Evolutionary conservation across 192 early-diverging fungal genomes (phyloP).

Genomic region (Backusella macrospora): DNA sequence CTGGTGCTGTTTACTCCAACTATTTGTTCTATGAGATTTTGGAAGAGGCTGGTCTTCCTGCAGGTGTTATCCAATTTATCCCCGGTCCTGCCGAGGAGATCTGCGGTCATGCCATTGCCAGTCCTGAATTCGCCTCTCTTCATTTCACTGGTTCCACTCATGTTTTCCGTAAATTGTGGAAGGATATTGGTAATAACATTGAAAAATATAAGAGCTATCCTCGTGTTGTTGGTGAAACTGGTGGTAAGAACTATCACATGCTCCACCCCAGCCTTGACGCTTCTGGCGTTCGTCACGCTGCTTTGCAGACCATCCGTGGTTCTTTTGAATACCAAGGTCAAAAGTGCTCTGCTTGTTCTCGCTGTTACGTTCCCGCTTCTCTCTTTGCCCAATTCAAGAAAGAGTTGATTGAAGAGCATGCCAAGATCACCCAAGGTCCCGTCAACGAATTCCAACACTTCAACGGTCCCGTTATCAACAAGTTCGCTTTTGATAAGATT

Average conservation of each 20-base stretch:
- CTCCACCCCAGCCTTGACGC: constrained; percentile 69
- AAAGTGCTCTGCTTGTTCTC: constrained; percentile 97
- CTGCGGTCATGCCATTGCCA: constrained; percentile 76
- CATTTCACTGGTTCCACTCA: constrained; percentile 95
- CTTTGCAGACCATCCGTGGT: constrained; percentile 87
- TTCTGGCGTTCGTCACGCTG: constrained; percentile 78
- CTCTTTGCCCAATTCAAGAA: constrained; percentile 77
- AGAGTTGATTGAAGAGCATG: constrained; percentile 64
- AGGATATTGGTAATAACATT: constrained; percentile 89
- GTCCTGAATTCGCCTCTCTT: constrained; percentile 93
- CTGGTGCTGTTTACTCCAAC: constrained; percentile 85
- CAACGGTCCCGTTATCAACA: constrained; percentile 89
- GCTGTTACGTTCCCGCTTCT: constrained; percentile 86
- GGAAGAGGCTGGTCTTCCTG: constrained; percentile 94
- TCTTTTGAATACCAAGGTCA: constrained; percentile 98
- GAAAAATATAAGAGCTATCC: constrained; percentile 91
- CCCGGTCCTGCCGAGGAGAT: constrained; percentile 88
- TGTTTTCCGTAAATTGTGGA: constrained; percentile 95
- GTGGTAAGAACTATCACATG: constrained; percentile 99
- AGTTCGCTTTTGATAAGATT: constrained; percentile 92
- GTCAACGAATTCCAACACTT: constrained; percentile 89
- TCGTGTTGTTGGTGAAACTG: constrained; percentile 97
- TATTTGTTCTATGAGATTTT: constrained; percentile 90
- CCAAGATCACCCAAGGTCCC: constrained; percentile 82
- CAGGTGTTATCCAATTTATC: constrained; percentile 96